phyloP scores from a whole-genome alignment of 371 early-diverging fungal species.

The Rhizomucor miehei region DNA sequence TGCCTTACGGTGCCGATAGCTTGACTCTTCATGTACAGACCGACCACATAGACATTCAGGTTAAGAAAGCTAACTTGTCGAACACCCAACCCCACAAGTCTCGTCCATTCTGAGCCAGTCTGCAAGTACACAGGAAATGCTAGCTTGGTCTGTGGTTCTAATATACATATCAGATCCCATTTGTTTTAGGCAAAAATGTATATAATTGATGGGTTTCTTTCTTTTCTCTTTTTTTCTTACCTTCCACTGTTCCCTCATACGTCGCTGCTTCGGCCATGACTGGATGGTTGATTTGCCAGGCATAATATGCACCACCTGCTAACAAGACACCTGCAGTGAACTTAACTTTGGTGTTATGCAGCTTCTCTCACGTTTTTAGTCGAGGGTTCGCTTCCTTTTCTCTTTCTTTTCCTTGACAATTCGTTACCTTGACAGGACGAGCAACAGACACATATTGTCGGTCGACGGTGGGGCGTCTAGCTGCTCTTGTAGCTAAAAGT shows the following conservation, averaged over 20 bases:
- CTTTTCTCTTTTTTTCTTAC: constrained; percentile 8
- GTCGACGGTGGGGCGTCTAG: too few relatives aligned
- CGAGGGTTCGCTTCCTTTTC: background rate
- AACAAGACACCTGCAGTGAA: background rate
- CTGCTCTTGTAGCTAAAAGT: too few relatives aligned
- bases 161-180: background rate
- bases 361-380: background rate
- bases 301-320: background rate
- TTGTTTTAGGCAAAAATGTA: background rate
- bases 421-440: background rate
- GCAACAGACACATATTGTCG: constrained; percentile 4
- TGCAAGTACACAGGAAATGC: constrained; percentile 36
- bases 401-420: background rate
- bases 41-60: constrained; percentile 65
- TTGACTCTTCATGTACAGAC: constrained; percentile 53
- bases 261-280: constrained; percentile 18
- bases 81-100: constrained; percentile 63
- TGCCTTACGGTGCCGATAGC: constrained; percentile 34
- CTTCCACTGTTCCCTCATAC: constrained; percentile 39
- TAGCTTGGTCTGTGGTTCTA: constrained; percentile 36
- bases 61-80: constrained; percentile 69
- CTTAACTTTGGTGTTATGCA: background rate
- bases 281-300: constrained; percentile 5
- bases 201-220: too few relatives aligned
- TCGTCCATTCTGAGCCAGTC: constrained; percentile 33